phyloP scores from a whole-genome alignment of 129 eudicot species.

The Deinandra increscens region DNA sequence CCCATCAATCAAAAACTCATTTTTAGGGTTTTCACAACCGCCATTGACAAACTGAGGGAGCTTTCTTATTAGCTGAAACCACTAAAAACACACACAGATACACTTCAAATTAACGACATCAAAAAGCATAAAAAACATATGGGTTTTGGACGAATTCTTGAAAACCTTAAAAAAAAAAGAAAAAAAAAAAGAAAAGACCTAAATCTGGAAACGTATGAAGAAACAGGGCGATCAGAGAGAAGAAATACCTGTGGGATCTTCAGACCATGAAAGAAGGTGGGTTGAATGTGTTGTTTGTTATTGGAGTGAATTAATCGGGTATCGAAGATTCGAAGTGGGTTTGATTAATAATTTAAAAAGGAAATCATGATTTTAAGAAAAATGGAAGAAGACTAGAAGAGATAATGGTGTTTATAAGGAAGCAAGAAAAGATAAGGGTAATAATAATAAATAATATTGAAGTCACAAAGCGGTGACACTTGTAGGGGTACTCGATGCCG shows the following conservation, averaged over 20 bases:
- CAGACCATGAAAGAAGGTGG: slow-evolving; percentile 28
- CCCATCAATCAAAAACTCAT: slow-evolving; percentile 21
- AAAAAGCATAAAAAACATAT: neutral
- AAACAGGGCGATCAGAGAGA: slow-evolving; percentile 4
- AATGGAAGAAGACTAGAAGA: neutral
- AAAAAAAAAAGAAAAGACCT: no score
- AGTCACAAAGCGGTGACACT: slow-evolving; percentile 28
- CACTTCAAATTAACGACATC: slow-evolving; percentile 13
- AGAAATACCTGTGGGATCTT: slow-evolving; percentile 17
- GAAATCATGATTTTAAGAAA: slow-evolving; percentile 12
- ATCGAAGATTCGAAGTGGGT: no score
- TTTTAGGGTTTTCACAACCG: slow-evolving; percentile 32
- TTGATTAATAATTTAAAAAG: neutral
- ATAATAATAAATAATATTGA: no score
- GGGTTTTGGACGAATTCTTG: slow-evolving; percentile 3
- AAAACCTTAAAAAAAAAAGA: neutral
- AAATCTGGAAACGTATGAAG: neutral
- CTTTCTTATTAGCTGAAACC: slow-evolving; percentile 16
- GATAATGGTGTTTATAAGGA: slow-evolving; percentile 16
- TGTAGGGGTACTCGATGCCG: neutral
- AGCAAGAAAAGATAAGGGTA: slow-evolving; percentile 23
- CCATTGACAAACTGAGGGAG: slow-evolving; percentile 20
- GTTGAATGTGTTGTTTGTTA: neutral
- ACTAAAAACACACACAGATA: slow-evolving; percentile 5
- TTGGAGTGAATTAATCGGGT: no score